These are phyloP conservation scores for Colletotrichum tofieldiae DNA, from an alignment of 2,329 filamentous ascomycete genomes.

Conservation along the genomic window DNA sequence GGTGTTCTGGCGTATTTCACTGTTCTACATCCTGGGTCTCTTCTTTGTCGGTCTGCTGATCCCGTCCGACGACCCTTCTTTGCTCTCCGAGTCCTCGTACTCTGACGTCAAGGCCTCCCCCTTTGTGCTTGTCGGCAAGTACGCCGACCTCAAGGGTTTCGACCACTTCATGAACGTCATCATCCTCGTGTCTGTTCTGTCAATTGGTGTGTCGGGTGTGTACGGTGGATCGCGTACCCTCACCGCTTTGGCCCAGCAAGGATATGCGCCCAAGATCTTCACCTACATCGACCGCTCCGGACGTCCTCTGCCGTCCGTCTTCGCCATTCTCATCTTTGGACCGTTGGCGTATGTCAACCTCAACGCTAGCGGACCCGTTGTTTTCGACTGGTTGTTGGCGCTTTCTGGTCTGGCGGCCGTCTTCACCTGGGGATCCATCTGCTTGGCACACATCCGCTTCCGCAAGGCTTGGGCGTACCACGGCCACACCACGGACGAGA, in stretches of 20 bases:
- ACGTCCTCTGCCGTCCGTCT: slow-evolving; percentile 64
- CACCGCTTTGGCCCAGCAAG: slow-evolving; percentile 69
- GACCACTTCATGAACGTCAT: slow-evolving; percentile 69
- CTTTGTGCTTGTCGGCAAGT: slow-evolving; percentile 48
- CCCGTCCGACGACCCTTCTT: slow-evolving; percentile 58
- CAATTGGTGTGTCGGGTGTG: slow-evolving; percentile 68
- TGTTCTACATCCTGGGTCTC: slow-evolving; percentile 66
- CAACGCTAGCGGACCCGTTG: slow-evolving; percentile 60
- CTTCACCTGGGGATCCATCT: slow-evolving; percentile 78
- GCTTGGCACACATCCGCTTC: slow-evolving; percentile 77
- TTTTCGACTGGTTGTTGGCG: slow-evolving; percentile 77
- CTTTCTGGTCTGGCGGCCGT: slow-evolving; percentile 75
- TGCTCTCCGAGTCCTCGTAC: slow-evolving; percentile 62
- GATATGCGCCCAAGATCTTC: slow-evolving; percentile 68
- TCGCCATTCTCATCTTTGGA: slow-evolving; percentile 61
- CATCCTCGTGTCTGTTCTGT: slow-evolving; percentile 69
- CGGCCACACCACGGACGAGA: slow-evolving; percentile 73
- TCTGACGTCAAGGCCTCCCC: slow-evolving; percentile 49
- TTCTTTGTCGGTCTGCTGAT: slow-evolving; percentile 64
- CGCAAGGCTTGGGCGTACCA: slow-evolving; percentile 71
- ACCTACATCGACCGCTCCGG: slow-evolving; percentile 69
- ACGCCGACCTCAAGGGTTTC: slow-evolving; percentile 64
- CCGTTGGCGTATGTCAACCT: slow-evolving; percentile 64
- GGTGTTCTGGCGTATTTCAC: slow-evolving; percentile 69
- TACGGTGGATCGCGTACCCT: slow-evolving; percentile 71